These are phyloP conservation scores for Stenocarpella maydis DNA, from an alignment of 2,329 filamentous ascomycete genomes.

Conservation along the genomic window DNA sequence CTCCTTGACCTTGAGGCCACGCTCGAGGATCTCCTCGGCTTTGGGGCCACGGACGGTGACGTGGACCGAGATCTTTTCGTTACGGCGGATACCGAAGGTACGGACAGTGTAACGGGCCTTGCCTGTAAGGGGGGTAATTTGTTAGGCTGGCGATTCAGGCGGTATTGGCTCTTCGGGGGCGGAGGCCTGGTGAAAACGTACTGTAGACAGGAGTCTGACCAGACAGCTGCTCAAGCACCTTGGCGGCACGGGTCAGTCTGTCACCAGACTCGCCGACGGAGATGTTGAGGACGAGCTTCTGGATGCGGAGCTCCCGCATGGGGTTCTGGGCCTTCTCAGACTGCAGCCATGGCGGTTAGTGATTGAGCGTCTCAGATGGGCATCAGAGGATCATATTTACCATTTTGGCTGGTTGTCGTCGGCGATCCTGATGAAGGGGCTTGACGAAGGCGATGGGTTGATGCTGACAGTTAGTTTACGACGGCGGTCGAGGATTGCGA, in stretches of 20 bases:
- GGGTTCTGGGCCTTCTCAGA: slow-evolving; percentile 94
- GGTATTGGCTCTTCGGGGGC: neutral
- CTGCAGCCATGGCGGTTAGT: slow-evolving; percentile 51
- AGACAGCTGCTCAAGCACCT: slow-evolving; percentile 99
- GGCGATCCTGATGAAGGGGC: slow-evolving; percentile 33
- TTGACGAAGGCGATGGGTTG: slow-evolving; percentile 33
- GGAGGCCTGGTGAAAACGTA: slow-evolving; percentile 54
- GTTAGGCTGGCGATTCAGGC: neutral
- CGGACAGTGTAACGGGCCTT: slow-evolving; percentile 99
- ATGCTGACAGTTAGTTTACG: slow-evolving; percentile 31
- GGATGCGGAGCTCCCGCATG: slow-evolving; percentile 99
- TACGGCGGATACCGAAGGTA: slow-evolving; percentile 99
- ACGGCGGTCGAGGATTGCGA: slow-evolving; percentile 12
- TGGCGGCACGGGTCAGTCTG: slow-evolving; percentile 99
- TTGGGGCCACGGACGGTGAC: slow-evolving; percentile 97
- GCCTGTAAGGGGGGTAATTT: slow-evolving; percentile 61
- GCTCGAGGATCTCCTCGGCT: slow-evolving; percentile 99
- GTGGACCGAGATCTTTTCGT: slow-evolving; percentile 99
- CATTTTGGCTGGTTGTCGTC: slow-evolving; percentile 46
- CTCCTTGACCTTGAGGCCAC: slow-evolving; percentile 99
- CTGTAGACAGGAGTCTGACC: slow-evolving; percentile 99
- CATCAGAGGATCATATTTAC: slow-evolving; percentile 40
- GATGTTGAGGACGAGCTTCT: slow-evolving; percentile 99
- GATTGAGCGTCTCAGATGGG: slow-evolving; percentile 29
- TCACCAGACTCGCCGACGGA: slow-evolving; percentile 99